Conservation (phyloP, 352 stramenopile genomes). For the Peronospora destructor region DNA sequence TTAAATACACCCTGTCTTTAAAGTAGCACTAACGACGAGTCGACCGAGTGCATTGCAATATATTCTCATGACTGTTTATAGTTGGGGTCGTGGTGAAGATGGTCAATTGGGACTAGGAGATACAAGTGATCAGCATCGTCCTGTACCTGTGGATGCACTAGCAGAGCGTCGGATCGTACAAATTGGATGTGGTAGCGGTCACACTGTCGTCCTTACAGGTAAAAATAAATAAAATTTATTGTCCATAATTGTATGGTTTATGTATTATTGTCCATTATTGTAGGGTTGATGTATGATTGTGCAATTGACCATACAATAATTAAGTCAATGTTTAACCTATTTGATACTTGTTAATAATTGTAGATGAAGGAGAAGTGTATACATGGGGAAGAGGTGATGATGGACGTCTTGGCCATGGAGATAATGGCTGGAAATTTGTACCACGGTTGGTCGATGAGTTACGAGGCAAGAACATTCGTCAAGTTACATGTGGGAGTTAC, state of each 20-base stretch:
- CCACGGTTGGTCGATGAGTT: slow-evolving; percentile 88
- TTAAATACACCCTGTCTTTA: slow-evolving; percentile 8
- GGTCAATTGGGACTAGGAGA: slow-evolving; percentile 80
- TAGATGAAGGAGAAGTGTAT: slow-evolving; percentile 82
- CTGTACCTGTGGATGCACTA: slow-evolving; percentile 76
- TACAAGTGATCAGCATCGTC: slow-evolving; percentile 82
- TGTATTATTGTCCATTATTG: background rate
- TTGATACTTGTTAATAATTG: background rate
- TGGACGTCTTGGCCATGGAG: slow-evolving; percentile 84
- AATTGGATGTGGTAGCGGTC: slow-evolving; percentile 83
- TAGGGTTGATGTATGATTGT: background rate
- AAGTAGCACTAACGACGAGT: background rate
- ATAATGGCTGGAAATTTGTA: slow-evolving; percentile 97
- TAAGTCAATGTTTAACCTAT: background rate
- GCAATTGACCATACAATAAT: slow-evolving; percentile 1
- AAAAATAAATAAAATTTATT: background rate
- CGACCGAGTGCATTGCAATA: background rate
- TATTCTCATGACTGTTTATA: slow-evolving; percentile 63
- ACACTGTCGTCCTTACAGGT: slow-evolving; percentile 85
- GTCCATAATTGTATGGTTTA: background rate
- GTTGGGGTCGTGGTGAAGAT: slow-evolving; percentile 84
- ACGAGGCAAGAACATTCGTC: slow-evolving; percentile 83
- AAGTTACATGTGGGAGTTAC: slow-evolving; percentile 94
- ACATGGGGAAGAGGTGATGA: slow-evolving; percentile 87
- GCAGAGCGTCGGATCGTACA: slow-evolving; percentile 78